These are phyloP conservation scores for Acer yangbiense DNA, from an alignment of 345 rosid genomes.

Conservation along the genomic window DNA sequence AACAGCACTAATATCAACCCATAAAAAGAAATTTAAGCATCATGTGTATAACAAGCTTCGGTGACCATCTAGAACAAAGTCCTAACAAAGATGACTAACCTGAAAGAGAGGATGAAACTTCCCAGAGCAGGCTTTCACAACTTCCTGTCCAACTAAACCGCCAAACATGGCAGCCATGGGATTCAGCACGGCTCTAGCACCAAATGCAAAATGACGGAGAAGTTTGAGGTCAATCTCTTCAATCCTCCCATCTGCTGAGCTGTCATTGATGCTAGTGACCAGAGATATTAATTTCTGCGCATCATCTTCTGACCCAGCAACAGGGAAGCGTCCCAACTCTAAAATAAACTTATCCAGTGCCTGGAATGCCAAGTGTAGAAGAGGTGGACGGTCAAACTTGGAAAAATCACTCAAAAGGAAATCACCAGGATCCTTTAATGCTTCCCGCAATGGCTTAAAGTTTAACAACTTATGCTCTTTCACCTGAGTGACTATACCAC, in stretches of 20 bases:
- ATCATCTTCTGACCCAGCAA: conserved; percentile 87
- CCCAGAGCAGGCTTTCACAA: conserved; percentile 93
- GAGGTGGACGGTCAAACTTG: conserved; percentile 73
- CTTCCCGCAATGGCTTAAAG: conserved; percentile 61
- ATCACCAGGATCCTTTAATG: conserved; percentile 64
- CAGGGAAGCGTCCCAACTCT: conserved; percentile 55
- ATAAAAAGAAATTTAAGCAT: not conserved
- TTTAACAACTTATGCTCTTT: conserved; percentile 57
- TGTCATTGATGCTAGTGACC: conserved; percentile 52
- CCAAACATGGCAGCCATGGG: conserved; percentile 98
- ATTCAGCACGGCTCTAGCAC: conserved; percentile 88
- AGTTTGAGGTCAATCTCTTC: conserved; percentile 68
- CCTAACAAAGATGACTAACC: conserved; percentile 35
- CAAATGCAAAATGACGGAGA: conserved; percentile 72
- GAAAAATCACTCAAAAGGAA: conserved; percentile 75
- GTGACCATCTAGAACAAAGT: conserved; percentile 6
- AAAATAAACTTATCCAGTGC: conserved; percentile 61
- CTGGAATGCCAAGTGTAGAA: conserved; percentile 67
- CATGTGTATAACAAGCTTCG: not conserved
- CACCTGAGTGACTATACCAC: conserved; percentile 88
- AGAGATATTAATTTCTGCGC: conserved; percentile 67
- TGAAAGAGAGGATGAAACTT: conserved; percentile 91
- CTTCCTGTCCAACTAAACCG: conserved; percentile 91
- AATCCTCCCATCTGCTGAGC: conserved; percentile 59
- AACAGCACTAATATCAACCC: not conserved